Evolutionary conservation across 768 basidiomycete species (phyloP), one percentile per base, ranked within the genome.

Genomic region (Leccinum subtestaceum): DNA sequence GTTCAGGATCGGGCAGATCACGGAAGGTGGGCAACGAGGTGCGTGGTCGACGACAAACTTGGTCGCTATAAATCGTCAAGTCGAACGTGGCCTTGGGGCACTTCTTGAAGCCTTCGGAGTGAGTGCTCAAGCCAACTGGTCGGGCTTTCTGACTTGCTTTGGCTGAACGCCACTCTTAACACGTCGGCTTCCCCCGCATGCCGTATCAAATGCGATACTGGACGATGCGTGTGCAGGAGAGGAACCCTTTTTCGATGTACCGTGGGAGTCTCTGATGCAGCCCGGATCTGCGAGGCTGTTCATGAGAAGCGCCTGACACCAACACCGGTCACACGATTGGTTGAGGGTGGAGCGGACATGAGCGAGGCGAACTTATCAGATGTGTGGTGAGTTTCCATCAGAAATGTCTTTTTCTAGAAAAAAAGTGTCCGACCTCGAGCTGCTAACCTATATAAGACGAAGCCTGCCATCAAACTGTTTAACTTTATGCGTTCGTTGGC

Each of bases 1-100:
- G 3, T 70, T 77, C 49, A 68, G 73, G 12, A 69, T 77, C n/a
- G 75, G 77, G 10, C 76, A 78, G 58, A 65, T 79, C 55, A 62
- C 68, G 15, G 75, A 75, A 4, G 70, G 70, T 38, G 31, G 46
- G 5, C 60, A 65, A 2, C 70, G 73, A 54, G 78, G 78, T 13
- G 70, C 70, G 11, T 77, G 74, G 77, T 70, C 68, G 40, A 72
- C 69, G 2, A 63, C 69, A 15, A 2, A 75, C 36, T 77, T 75
- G 74, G 63, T 78, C n/a, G 73, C 77, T 10, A 65, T 68, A 38
- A 25, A 64, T 79, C 6, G 63, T 77, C 31, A 72, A 73, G 60
- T 76, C 76, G 5, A 72, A 70, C 45, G 47, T 75, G 11, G 46
- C 58, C 3, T 40, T 76, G 8, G 34, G 3, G 68, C 55, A 5